These are phyloP conservation scores for Ophiocordyceps sinensis DNA, from an alignment of 2,329 filamentous ascomycete genomes.

Conservation along the genomic window DNA sequence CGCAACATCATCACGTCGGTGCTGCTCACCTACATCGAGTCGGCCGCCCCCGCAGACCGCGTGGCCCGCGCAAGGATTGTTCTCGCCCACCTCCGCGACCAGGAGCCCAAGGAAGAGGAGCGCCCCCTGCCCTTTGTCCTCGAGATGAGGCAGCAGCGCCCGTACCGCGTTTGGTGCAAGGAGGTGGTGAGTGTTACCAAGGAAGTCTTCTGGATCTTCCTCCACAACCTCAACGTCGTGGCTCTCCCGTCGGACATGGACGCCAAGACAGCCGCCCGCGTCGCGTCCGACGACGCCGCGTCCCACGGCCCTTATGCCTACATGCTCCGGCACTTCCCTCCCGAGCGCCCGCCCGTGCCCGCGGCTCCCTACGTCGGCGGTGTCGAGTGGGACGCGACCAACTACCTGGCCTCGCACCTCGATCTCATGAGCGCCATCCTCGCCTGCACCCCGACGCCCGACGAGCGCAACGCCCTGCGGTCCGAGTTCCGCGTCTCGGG, in stretches of 20 bases:
- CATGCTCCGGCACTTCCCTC: constrained; percentile 64
- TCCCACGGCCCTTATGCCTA: constrained; percentile 36
- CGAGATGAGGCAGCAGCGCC: constrained; percentile 74
- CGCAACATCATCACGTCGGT: constrained; percentile 80
- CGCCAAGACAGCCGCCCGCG: constrained; percentile 1
- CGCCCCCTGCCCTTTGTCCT: constrained; percentile 74
- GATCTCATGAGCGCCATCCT: constrained; percentile 87
- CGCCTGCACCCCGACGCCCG: constrained; percentile 56
- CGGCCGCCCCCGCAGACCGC: constrained; percentile 46
- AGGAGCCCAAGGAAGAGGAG: constrained; percentile 58
- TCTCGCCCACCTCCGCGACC: constrained; percentile 67
- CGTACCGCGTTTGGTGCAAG: constrained; percentile 88
- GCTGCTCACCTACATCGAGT: constrained; percentile 75
- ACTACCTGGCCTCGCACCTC: constrained; percentile 84
- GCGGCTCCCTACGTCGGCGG: constrained; percentile 93
- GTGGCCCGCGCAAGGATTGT: constrained; percentile 57
- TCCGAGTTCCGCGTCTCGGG: constrained; percentile 66
- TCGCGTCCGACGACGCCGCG: neutral
- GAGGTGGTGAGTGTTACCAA: constrained; percentile 88
- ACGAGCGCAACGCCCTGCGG: constrained; percentile 67
- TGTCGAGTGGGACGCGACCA: constrained; percentile 97
- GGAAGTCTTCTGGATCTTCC: constrained; percentile 98
- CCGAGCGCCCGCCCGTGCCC: constrained; percentile 75
- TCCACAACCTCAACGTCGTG: constrained; percentile 85
- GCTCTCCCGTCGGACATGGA: constrained; percentile 39